These are phyloP conservation scores for Eleusine indica DNA, from an alignment of 176 grass and related monocot genomes.

Conservation along the genomic window DNA sequence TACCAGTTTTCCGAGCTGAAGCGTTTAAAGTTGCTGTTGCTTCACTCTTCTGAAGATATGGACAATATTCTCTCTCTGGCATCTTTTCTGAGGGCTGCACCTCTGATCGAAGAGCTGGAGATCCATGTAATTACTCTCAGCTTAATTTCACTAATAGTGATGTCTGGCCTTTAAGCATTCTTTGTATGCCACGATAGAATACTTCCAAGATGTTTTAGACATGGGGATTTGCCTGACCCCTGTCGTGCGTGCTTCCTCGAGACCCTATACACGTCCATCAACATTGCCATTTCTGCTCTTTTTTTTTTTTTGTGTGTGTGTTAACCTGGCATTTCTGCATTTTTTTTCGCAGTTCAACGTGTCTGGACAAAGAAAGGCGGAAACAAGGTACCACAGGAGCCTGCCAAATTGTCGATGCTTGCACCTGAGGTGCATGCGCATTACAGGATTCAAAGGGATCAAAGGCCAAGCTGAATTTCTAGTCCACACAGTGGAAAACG, in stretches of 20 bases:
- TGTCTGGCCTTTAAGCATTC: neutral
- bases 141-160: neutral
- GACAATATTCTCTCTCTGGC: constrained; percentile 21
- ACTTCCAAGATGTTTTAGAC: no score
- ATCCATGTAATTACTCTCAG: constrained; percentile 26
- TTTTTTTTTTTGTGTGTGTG: neutral
- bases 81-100: constrained; percentile 25
- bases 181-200: neutral
- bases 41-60: neutral
- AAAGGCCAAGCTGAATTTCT: constrained; percentile 10
- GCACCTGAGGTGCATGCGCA: neutral
- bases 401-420: neutral
- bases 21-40: neutral
- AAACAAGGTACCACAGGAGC: neutral
- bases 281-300: neutral
- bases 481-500: constrained; percentile 8
- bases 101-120: constrained; percentile 18
- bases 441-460: neutral
- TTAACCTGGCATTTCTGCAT: neutral
- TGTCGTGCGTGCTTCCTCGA: no score
- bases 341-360: neutral
- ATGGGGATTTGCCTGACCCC: no score
- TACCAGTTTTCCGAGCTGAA: constrained; percentile 26
- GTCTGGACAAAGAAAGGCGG: no score
- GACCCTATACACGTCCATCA: neutral